phyloP scores from a whole-genome alignment of 2,329 filamentous ascomycete species.

The Akanthomyces muscarius region DNA sequence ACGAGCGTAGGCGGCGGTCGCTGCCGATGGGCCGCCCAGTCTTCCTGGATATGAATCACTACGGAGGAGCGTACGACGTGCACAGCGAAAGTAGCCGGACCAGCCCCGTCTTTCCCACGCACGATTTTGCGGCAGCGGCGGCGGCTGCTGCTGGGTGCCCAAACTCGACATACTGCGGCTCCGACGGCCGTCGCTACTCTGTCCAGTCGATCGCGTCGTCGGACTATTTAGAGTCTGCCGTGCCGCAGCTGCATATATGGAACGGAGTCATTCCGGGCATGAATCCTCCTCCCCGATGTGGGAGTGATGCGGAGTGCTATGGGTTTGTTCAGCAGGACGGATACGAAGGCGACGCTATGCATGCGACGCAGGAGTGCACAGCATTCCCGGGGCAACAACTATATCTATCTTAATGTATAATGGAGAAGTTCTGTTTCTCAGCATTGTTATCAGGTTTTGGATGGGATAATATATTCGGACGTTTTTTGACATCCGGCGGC shows the following conservation, averaged over 20 bases:
- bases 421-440: background rate
- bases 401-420: constrained; percentile 13
- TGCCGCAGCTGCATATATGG: background rate
- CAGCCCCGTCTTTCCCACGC: background rate
- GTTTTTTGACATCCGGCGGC: no score
- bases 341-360: background rate
- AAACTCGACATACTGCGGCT: background rate
- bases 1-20: background rate
- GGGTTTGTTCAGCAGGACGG: background rate
- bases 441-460: background rate
- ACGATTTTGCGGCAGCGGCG: background rate
- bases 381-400: background rate
- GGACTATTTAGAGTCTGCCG: background rate
- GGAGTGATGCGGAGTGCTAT: background rate
- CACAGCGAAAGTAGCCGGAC: background rate
- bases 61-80: background rate
- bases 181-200: constrained; percentile 4
- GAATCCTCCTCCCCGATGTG: background rate
- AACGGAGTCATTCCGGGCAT: background rate
- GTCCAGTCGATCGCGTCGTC: background rate
- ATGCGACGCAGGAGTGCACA: background rate
- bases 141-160: background rate
- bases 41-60: background rate
- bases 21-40: background rate
- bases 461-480: background rate